These are phyloP conservation scores for Ophiocordyceps robertsii DNA, from an alignment of 2,329 filamentous ascomycete genomes.

Conservation along the genomic window DNA sequence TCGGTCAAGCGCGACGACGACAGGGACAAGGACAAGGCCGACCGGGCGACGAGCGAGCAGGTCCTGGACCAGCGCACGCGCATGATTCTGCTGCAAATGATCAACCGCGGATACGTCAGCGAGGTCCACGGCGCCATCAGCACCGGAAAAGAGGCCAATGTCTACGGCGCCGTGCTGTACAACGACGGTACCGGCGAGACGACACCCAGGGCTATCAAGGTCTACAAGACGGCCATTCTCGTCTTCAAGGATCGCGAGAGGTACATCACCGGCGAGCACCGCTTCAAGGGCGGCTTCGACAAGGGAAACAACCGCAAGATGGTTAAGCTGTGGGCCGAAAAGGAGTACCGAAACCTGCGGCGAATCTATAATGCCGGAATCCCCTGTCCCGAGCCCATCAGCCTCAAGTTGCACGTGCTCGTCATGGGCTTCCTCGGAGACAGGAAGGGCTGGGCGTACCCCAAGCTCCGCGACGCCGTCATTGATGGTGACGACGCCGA, in stretches of 20 bases:
- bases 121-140: conserved; percentile 93
- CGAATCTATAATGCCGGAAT: conserved; percentile 75
- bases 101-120: conserved; percentile 78
- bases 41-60: conserved; percentile 87
- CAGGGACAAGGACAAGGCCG: conserved; percentile 71
- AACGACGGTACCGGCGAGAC: conserved; percentile 38
- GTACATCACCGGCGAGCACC: conserved; percentile 88
- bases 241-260: conserved; percentile 97
- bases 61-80: conserved; percentile 87
- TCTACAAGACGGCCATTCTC: conserved; percentile 96
- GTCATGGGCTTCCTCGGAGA: conserved; percentile 92
- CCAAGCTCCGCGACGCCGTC: conserved; percentile 75
- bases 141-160: conserved; percentile 96
- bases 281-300: conserved; percentile 82
- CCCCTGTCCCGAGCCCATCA: conserved; percentile 78
- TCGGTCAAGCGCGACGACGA: conserved; percentile 36
- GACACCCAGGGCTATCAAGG: conserved; percentile 81
- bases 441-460: conserved; percentile 74
- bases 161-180: conserved; percentile 74
- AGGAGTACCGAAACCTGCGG: conserved; percentile 89
- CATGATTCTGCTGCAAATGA: conserved; percentile 92
- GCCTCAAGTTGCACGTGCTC: conserved; percentile 83
- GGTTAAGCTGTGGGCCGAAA: conserved; percentile 98
- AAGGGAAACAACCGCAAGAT: conserved; percentile 93
- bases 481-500: conserved; percentile 56